Base-by-base conservation (phyloP, 2,329 filamentous ascomycete genomes). In the Claviceps maximensis region DNA sequence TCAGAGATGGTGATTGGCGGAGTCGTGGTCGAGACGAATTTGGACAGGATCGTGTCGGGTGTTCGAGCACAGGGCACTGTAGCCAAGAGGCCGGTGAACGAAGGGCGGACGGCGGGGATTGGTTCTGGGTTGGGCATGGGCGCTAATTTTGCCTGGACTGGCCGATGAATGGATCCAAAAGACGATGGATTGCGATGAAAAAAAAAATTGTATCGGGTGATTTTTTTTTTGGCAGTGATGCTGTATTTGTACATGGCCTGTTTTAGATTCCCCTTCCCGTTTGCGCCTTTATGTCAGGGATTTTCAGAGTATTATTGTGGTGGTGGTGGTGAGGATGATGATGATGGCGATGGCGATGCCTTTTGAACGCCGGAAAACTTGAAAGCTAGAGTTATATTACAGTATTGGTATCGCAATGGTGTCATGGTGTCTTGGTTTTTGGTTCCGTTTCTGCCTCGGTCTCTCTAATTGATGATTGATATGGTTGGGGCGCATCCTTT, bases 1-100 rank as follows among this genome's bases (percentile, higher is more conserved):
- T 84, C 83, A 54, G 91, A 97, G 75, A 95, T 97, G 88, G 86
- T 97, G 53, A 87, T 95, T 17, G 91, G 91, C 15, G 91, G 91
- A 1, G 89, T 96, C 15, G 91, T 97, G 17, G 83, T 97, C 25
- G 91, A 97, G 73, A 96, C 91, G 33, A 88, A 85, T 61, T 71
- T 95, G 56, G 89, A 95, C 54, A 84, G 84, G 67, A 93, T 97
- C 52, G 87, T 96, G 4, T 79, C 87, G 36, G 90, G 88, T 1
- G 91, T 97, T 5, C 83, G 75, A 54, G 78, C 81, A 9, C 86
- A 90, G 63, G 87, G 87, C 19, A 81, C 81, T 36, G 85, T 91
- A 12, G 84, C 86, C 8, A 90, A 89, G 72, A 72, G 87, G 59
- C 86, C 86, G 0, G 84, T 89, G 33, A 89, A 89, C 63, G 84